phyloP scores from a whole-genome alignment of 192 early-diverging fungal genomes.

The Coemansia sp. region DNA sequence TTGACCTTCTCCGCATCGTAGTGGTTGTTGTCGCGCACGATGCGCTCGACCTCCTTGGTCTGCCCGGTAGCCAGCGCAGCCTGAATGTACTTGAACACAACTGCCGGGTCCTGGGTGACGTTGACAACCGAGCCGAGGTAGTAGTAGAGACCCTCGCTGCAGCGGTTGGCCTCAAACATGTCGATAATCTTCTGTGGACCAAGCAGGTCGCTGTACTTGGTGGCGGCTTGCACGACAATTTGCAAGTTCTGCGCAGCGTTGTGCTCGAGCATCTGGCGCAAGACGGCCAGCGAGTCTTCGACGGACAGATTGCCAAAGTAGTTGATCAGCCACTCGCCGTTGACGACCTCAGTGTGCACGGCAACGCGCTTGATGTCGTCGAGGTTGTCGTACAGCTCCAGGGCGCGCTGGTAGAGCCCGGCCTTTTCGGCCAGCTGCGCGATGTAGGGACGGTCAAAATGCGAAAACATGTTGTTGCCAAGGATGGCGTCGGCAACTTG shows the following conservation, averaged over 20 bases:
- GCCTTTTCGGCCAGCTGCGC: slow-evolving; percentile 96
- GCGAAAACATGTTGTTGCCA: slow-evolving; percentile 91
- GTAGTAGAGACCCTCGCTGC: slow-evolving; percentile 94
- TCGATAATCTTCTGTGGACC: slow-evolving; percentile 84
- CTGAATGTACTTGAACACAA: slow-evolving; percentile 99
- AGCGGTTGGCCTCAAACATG: slow-evolving; percentile 89
- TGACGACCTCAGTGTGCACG: slow-evolving; percentile 81
- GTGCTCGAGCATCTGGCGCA: slow-evolving; percentile 89
- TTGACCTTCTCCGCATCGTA: slow-evolving; percentile 99
- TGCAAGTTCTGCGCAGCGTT: slow-evolving; percentile 96
- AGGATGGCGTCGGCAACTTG: slow-evolving; percentile 99
- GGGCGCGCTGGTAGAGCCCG: slow-evolving; percentile 89
- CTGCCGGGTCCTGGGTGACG: slow-evolving; percentile 88
- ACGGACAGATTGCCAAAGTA: slow-evolving; percentile 96
- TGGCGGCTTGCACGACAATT: slow-evolving; percentile 91
- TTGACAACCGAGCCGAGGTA: slow-evolving; percentile 96
- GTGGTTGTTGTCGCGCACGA: slow-evolving; percentile 93
- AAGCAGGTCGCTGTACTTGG: slow-evolving; percentile 95
- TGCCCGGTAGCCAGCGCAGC: slow-evolving; percentile 90
- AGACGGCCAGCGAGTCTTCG: slow-evolving; percentile 92
- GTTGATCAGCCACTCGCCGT: slow-evolving; percentile 86
- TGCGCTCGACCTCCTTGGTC: slow-evolving; percentile 95
- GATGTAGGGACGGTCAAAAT: slow-evolving; percentile 91
- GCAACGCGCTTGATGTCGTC: slow-evolving; percentile 93
- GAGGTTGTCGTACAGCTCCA: slow-evolving; percentile 96